Evolutionary conservation across 1,284 basidiomycete species (phyloP), one percentile per base, ranked within the genome.

Genomic region (Cryptococcus deneoformans): DNA sequence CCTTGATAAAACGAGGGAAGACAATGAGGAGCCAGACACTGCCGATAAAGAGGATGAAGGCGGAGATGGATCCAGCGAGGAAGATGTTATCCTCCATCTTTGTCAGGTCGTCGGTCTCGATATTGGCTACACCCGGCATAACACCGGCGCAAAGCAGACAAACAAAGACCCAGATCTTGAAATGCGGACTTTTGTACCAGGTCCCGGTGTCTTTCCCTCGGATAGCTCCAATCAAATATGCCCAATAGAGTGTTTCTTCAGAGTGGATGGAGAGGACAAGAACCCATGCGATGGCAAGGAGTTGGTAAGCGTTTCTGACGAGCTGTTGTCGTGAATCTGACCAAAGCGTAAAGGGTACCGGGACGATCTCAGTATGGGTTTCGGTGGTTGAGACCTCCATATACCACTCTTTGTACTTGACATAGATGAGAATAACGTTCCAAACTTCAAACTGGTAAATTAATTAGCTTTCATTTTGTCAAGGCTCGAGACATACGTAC

Each of bases 201-300:
- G 59, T 56, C 29, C 54, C 56, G 6, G 60, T 50, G 16, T 58
- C 53, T 37, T 65, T 53, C 7, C 49, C 50, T 29, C 65, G 54
- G 57, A 72, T 71, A 0, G 68, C 58, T 9, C 60, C 46, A 34
- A 73, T 68, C 38, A 73, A 52, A 50, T 70, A 73, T 1, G 56
- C 58, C 69, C 71, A 73, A 55, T 71, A 71, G n/a, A 73, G 58
- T 7, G 65, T 63, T 49, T 73, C 71, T 53, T 73, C 71, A 12
- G 64, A 56, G 48, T 73, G 66, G 36, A 73, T 66, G 10, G 58
- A 53, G 24, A 69, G 53, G 12, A 70, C 43, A 2, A 65, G 40
- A 2, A 54, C 57, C 58, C 67, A 69, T 1, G 58, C 71, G 10
- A 67, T 43, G 0, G 63, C 46, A 35, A 68, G 45, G 52, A 68